Evolutionary conservation across 352 stramenopile species (phyloP).

Genomic region (Pythium folliculosum): DNA sequence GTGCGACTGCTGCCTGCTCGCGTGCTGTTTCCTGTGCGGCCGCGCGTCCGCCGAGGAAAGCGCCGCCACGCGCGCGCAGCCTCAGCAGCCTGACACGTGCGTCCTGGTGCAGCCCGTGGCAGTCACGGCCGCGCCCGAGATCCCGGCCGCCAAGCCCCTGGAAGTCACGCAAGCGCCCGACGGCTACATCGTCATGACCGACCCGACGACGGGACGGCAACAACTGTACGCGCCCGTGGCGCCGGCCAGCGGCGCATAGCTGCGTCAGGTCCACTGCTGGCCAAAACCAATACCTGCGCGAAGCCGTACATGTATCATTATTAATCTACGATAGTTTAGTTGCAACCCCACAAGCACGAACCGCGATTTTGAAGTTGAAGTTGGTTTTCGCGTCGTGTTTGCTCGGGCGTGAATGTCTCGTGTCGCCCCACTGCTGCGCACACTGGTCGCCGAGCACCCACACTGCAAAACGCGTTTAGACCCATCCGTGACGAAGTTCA

Average conservation of each 20-base stretch:
- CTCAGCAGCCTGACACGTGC: background rate
- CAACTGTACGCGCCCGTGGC: constrained; percentile 3
- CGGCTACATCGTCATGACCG: constrained; percentile 6
- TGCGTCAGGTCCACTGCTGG: too few relatives aligned
- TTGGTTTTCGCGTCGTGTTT: too few relatives aligned
- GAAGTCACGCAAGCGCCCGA: background rate
- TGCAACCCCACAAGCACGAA: too few relatives aligned
- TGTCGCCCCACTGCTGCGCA: too few relatives aligned
- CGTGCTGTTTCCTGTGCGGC: constrained; percentile 9
- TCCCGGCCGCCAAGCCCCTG: background rate
- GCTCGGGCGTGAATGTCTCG: too few relatives aligned
- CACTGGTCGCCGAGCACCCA: too few relatives aligned
- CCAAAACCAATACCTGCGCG: too few relatives aligned
- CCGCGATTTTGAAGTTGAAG: too few relatives aligned
- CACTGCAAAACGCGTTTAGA: too few relatives aligned
- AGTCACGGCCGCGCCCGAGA: background rate
- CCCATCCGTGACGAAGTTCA: too few relatives aligned
- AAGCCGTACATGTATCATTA: too few relatives aligned
- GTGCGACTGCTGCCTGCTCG: constrained; percentile 10
- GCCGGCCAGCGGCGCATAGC: background rate
- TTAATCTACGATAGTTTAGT: too few relatives aligned
- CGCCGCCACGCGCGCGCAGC: background rate
- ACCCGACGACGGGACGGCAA: constrained; percentile 1
- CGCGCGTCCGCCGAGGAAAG: constrained; percentile 2
- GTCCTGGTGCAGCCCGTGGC: constrained; percentile 2